Percentiles rank a stretch among this genome's conserved stretches.
Conservation (phyloP, 23 red algal species). For the Agarophyton chilense region DNA sequence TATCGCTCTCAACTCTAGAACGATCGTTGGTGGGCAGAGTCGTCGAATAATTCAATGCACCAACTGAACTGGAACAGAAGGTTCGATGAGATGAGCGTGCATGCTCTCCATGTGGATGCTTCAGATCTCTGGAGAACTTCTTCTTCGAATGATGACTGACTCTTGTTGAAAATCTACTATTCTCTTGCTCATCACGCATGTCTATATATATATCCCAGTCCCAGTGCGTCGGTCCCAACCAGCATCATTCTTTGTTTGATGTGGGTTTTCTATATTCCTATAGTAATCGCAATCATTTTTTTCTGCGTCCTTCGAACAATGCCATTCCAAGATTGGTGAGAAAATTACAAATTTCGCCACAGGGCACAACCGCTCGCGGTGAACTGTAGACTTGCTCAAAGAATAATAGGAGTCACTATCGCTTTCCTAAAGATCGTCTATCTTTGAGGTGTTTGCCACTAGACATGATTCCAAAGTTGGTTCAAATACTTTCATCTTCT, state of each 20-base stretch:
- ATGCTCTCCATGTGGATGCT: not conserved
- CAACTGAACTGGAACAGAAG: not conserved
- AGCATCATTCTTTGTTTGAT: not conserved
- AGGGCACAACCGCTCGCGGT: not conserved
- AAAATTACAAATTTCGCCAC: not conserved
- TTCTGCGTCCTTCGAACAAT: not conserved
- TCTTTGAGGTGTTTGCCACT: conserved; percentile 20
- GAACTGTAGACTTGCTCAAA: not conserved
- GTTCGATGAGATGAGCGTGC: not conserved
- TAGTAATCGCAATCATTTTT: not conserved
- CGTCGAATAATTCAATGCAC: not conserved
- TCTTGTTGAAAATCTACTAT: no score
- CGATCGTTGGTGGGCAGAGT: not conserved
- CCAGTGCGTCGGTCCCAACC: no score
- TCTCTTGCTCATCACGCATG: no score
- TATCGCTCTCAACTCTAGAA: no score
- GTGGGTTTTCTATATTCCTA: not conserved
- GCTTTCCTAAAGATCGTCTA: not conserved
- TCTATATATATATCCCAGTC: no score
- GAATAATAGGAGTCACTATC: conserved; percentile 1
- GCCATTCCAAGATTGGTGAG: conserved; percentile 1
- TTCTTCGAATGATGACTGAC: not conserved
- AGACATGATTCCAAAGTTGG: conserved; percentile 27
- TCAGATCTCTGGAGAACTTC: not conserved
- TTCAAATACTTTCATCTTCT: not conserved